Evolutionary conservation across 306 rosid genomes (phyloP), one percentile per base, ranked within the genome.

Genomic region (Prunus padus): DNA sequence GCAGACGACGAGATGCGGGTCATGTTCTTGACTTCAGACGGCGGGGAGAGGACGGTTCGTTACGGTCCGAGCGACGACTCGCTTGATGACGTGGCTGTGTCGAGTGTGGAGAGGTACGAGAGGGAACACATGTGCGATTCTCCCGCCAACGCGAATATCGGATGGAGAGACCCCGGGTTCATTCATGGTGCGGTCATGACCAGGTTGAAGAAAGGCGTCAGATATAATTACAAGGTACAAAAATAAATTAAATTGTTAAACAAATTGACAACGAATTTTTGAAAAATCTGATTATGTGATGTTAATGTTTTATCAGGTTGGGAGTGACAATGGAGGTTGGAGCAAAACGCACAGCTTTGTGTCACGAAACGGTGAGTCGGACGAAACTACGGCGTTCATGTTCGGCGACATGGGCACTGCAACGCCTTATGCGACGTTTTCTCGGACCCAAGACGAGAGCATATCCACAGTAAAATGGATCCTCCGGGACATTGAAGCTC

Each of bases 141-240:
- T 11, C 97, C 98, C 9, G 98, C 97, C 4, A 95, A 90, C 64
- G 5, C 67, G 1, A 89, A 86, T 31, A 31, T 83, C 4, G 98
- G 96, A 4, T 92, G 97, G 98, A 90, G 98, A 69, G 98, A 95
- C 65, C 97, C 97, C 22, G 98, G 98, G 45, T 92, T 75, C 47
- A 83, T 90, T 9, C 98, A 95, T 20, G 92, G 92, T 25, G 98
- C 85, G 0, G 79, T 89, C 51, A 80, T 95, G 87, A 84, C n/a
- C 23, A 78, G 69, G 37, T 84, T 95, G 88, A 69, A 82, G 79
- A 86, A 84, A 77, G 97, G 97, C 8, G 76, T 66, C 15, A 81
- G 80, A 70, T 89, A 90, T 69, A 88, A 85, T 73, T 92, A 95
- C 77, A 85, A 89, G 99, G 98, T 90, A 69, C 42, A 37, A 7